Base-by-base conservation (phyloP, 257 asterid species). In the Solanum pennellii region DNA sequence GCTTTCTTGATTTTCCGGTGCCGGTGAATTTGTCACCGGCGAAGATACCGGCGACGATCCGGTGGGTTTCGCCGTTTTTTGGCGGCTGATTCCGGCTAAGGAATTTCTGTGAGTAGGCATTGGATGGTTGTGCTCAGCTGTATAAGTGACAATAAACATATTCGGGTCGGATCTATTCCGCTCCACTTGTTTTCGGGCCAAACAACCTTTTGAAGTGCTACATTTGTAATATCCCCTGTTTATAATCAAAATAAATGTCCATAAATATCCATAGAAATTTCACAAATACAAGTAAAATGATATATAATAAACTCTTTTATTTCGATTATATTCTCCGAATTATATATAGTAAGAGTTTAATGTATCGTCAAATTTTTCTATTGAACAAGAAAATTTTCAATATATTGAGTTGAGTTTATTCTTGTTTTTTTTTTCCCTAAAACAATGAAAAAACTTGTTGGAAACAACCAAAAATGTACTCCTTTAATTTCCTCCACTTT, bases 161-260 rank as follows among this genome's bases (percentile, higher is more conserved):
- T 90, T 90, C 83, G 94, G 94, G 89, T 92, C 94, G 83, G 93
- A 89, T 87, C 89, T 88, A 47, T 90, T 88, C 76, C 93, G 90
- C 95, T 94, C 96, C 88, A 94, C 96, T 92, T 94, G 96, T 41
- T 93, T 94, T 41, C 96, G 83, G 29, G 96, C 96, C 94, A 89
- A 79, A 93, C 96, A 94, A 0, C 92, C 93, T 74, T 93, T 94
- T 71, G 88, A 92, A 6, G 93, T 91, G 87, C 96, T 94, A 86
- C 96, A 94, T 89, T 76, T 92, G 89, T 94, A 94, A 84, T 93
- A 94, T 33, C 94, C 92, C 90, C 96, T 94, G 91, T 87, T 89
- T 20, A 33, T 33, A 68, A 23, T 87, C 0, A 49, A 84, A 87
- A 31, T 39, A 23, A 65, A 4, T 87, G 68, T 82, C 71, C 20